These are phyloP conservation scores for Myotisia sp. DNA, from an alignment of 2,329 filamentous ascomycete species.

Conservation along the genomic window DNA sequence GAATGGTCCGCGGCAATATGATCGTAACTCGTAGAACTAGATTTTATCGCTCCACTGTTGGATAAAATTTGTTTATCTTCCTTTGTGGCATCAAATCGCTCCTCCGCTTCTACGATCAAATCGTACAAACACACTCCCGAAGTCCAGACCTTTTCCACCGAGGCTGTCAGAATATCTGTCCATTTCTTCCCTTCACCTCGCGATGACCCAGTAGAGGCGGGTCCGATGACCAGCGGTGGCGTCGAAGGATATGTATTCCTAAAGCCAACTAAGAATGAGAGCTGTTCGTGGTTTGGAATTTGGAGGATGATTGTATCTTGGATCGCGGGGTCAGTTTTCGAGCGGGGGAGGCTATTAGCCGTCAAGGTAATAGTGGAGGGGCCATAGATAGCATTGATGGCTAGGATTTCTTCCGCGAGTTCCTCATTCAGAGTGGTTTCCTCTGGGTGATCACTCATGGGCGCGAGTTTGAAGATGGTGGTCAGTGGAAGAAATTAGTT, in stretches of 20 bases:
- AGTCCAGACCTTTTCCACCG: constrained; percentile 53
- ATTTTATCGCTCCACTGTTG: no score
- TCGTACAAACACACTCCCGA: constrained; percentile 82
- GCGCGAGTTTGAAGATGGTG: neutral
- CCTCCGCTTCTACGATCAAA: constrained; percentile 54
- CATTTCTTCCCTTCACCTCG: constrained; percentile 59
- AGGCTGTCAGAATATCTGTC: constrained; percentile 53
- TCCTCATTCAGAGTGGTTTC: constrained; percentile 20
- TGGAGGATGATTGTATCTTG: constrained; percentile 43
- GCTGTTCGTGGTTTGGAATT: constrained; percentile 44
- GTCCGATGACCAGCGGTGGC: constrained; percentile 60
- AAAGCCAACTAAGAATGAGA: constrained; percentile 47
- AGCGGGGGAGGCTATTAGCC: neutral
- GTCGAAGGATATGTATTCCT: constrained; percentile 58
- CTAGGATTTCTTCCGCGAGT: constrained; percentile 34
- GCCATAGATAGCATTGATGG: constrained; percentile 46
- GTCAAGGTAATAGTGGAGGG: constrained; percentile 44
- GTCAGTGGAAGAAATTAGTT: no score
- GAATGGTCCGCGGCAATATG: neutral
- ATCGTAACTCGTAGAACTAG: neutral
- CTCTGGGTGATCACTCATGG: neutral
- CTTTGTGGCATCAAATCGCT: constrained; percentile 42
- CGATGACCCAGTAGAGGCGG: constrained; percentile 61
- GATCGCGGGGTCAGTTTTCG: constrained; percentile 17
- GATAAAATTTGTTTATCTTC: no score